phyloP scores from a whole-genome alignment of 176 grass and related monocot species.

The Avena sativa region DNA sequence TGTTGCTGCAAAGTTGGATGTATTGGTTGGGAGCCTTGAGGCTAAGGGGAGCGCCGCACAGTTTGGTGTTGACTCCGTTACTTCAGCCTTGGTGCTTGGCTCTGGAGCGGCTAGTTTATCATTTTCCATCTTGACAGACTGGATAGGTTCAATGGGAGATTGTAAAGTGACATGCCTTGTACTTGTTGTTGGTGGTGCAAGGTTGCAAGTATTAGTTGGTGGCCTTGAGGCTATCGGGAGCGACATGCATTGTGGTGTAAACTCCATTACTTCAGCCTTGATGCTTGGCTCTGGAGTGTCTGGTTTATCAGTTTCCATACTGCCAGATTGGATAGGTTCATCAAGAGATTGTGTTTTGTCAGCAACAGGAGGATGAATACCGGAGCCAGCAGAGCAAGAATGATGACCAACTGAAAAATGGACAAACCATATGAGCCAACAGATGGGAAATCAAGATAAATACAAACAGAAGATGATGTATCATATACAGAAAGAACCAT shows the following conservation, averaged over 20 bases:
- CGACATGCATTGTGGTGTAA: not conserved
- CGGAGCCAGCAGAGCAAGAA: conserved; percentile 13
- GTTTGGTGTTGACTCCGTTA: not conserved
- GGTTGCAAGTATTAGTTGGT: not conserved
- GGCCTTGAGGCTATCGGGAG: not conserved
- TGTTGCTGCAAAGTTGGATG: not conserved
- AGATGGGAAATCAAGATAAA: conserved; percentile 19
- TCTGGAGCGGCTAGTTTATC: conserved; percentile 12
- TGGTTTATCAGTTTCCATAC: conserved; percentile 14
- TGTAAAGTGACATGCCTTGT: not conserved
- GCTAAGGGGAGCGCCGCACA: not conserved
- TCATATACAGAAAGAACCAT: conserved; percentile 12
- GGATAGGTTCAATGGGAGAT: conserved; percentile 6
- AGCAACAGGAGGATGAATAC: conserved; percentile 32
- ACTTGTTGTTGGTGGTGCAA: not conserved
- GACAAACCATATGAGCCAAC: conserved; percentile 23
- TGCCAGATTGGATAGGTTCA: not conserved
- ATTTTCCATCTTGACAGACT: conserved; percentile 4
- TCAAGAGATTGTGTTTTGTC: conserved; percentile 27
- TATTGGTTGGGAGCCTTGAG: not conserved
- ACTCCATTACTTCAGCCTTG: conserved; percentile 27
- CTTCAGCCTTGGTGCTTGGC: conserved; percentile 32
- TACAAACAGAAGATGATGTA: not conserved
- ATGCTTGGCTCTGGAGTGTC: conserved; percentile 27
- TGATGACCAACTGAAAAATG: conserved; percentile 42